Percentiles rank a stretch among this genome's conserved stretches.
These are phyloP conservation scores for Xylariaceae sp. DNA, from an alignment of 2,329 filamentous ascomycete genomes.

Conservation along the genomic window DNA sequence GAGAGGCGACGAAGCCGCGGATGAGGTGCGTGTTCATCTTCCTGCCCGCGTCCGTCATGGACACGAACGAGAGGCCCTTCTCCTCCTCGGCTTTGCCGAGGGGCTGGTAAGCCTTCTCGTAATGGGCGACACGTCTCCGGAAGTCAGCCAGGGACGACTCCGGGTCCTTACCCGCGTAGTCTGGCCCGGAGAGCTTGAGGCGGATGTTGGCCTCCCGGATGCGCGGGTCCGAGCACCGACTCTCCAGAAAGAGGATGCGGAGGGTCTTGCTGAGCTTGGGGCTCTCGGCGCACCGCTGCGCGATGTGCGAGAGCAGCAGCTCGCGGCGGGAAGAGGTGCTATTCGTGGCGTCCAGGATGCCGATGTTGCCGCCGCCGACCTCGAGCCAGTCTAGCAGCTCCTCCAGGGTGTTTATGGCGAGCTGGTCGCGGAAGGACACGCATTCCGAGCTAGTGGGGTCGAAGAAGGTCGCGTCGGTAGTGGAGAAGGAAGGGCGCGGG, in stretches of 20 bases:
- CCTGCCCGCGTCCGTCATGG: constrained; percentile 12
- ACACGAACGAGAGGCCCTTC: constrained; percentile 12
- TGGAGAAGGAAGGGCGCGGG: too few species aligned
- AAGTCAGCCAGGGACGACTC: constrained; percentile 12
- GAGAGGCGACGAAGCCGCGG: constrained; percentile 12
- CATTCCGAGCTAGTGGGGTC: constrained; percentile 10
- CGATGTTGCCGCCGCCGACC: constrained; percentile 8
- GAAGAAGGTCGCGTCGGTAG: constrained; percentile 9
- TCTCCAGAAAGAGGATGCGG: constrained; percentile 12
- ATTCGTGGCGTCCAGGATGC: constrained; percentile 15
- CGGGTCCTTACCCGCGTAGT: constrained; percentile 12
- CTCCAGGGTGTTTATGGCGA: constrained; percentile 12
- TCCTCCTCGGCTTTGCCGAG: constrained; percentile 9
- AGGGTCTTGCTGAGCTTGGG: constrained; percentile 2
- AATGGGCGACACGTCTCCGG: constrained; percentile 8
- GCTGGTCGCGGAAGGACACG: constrained; percentile 13
- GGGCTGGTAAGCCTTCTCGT: constrained; percentile 13
- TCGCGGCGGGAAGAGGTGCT: constrained; percentile 11
- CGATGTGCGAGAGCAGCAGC: constrained; percentile 9
- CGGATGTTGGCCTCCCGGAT: constrained; percentile 13
- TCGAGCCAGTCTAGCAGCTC: constrained; percentile 10
- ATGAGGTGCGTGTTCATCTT: constrained; percentile 15
- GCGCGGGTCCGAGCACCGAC: constrained; percentile 6
- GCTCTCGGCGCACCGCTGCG: constrained; percentile 1
- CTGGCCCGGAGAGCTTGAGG: constrained; percentile 12